Conservation (phyloP, 306 rosid genomes). For the Mucuna pruriens region DNA sequence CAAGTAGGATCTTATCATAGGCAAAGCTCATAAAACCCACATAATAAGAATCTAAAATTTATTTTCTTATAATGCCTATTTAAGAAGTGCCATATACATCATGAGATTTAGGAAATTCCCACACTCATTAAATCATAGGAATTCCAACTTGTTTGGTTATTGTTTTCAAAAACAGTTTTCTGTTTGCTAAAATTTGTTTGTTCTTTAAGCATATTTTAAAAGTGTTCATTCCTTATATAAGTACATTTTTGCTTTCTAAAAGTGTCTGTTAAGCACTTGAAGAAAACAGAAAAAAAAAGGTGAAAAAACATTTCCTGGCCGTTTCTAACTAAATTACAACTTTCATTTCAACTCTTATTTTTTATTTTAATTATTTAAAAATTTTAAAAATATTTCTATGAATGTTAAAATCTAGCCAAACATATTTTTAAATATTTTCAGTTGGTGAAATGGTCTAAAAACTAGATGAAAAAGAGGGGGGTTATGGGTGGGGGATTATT, state of each 20-base stretch:
- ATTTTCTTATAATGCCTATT: constrained; percentile 6
- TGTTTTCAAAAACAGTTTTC: neutral
- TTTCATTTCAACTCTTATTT: too few species aligned
- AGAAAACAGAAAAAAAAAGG: neutral
- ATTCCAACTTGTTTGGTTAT: neutral
- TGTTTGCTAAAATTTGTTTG: too few species aligned
- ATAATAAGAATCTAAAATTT: neutral
- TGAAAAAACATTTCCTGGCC: neutral
- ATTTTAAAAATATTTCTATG: too few species aligned
- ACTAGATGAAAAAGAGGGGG: too few species aligned
- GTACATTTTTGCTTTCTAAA: neutral
- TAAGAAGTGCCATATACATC: neutral
- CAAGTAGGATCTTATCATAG: constrained; percentile 23
- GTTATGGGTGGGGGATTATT: neutral
- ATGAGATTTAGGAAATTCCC: constrained; percentile 19
- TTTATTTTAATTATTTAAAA: too few species aligned
- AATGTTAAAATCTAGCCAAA: too few species aligned
- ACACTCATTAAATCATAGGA: neutral
- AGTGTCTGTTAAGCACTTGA: neutral
- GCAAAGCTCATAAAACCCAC: constrained; percentile 7
- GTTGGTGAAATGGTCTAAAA: too few species aligned
- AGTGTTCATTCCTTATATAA: neutral
- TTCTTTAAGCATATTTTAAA: too few species aligned
- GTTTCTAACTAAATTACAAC: too few species aligned
- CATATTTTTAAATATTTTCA: too few species aligned